These are phyloP conservation scores for Porphyrellus cyaneotinctus DNA, from an alignment of 768 basidiomycete species.

Conservation along the genomic window DNA sequence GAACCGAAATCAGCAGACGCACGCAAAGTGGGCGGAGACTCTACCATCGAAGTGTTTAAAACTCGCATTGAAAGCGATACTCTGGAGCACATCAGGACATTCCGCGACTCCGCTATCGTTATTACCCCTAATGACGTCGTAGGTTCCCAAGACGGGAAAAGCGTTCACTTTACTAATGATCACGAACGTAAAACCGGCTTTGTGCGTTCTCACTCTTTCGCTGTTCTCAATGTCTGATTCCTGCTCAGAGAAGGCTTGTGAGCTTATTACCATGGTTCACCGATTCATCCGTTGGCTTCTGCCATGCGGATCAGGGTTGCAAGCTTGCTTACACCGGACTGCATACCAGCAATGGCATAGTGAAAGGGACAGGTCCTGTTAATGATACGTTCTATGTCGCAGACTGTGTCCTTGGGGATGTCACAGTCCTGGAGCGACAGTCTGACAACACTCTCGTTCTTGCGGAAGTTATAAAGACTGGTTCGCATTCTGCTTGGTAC, in stretches of 20 bases:
- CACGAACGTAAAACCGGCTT: conserved; percentile 49
- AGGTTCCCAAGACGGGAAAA: conserved; percentile 59
- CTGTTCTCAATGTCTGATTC: neutral
- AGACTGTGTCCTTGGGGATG: conserved; percentile 39
- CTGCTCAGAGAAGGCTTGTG: conserved; percentile 18
- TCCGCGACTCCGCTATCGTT: conserved; percentile 48
- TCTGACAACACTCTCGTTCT: conserved; percentile 55
- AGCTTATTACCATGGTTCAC: conserved; percentile 32
- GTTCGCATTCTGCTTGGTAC: conserved; percentile 31
- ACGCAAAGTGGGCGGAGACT: conserved; percentile 57
- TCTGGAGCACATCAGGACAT: conserved; percentile 53
- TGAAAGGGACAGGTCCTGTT: conserved; percentile 32
- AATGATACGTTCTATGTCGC: conserved; percentile 67
- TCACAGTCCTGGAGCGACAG: conserved; percentile 56
- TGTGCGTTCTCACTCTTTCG: conserved; percentile 35
- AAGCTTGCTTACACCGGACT: conserved; percentile 52
- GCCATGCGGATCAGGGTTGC: conserved; percentile 57
- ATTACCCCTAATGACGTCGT: conserved; percentile 68
- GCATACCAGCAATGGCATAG: conserved; percentile 59
- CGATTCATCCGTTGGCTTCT: conserved; percentile 57
- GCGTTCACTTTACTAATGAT: conserved; percentile 71
- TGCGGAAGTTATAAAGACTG: conserved; percentile 50
- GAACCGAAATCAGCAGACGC: conserved; percentile 41
- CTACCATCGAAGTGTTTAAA: conserved; percentile 66
- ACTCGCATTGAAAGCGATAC: conserved; percentile 41